Conservation (phyloP, 1,139 yeast genomes). For the Debaryomycetaceae sp. region DNA sequence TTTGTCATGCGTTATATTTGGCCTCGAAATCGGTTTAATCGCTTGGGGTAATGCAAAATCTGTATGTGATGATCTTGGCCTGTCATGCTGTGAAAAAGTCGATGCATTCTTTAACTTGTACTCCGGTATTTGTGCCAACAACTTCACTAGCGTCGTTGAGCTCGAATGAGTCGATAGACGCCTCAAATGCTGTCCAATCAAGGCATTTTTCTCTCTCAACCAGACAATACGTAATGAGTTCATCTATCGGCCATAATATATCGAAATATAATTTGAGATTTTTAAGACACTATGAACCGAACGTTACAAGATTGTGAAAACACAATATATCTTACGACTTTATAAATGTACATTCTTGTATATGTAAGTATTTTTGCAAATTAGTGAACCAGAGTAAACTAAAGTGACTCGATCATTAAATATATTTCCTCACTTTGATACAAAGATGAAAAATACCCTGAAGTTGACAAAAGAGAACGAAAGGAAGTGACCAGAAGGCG, state of each 20-base stretch:
- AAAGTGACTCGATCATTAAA: background rate
- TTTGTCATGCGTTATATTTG: background rate
- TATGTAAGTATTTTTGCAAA: conserved; percentile 5
- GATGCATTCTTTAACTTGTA: background rate
- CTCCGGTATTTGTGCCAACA: background rate
- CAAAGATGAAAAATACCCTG: background rate
- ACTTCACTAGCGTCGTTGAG: background rate
- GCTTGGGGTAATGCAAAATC: background rate
- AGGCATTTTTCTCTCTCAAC: background rate
- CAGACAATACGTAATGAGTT: background rate
- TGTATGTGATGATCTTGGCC: background rate
- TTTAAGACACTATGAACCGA: too few species aligned
- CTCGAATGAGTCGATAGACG: background rate
- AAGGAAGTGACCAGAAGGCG: conserved; percentile 6
- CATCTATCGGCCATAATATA: background rate
- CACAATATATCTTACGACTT: background rate
- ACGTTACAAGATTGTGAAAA: too few species aligned
- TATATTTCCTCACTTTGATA: background rate
- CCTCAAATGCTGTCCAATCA: background rate
- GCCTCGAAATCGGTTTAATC: background rate
- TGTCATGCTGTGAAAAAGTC: background rate
- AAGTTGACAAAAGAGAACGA: conserved; percentile 4
- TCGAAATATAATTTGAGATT: background rate
- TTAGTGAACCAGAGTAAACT: conserved; percentile 3
- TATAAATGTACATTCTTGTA: conserved; percentile 10